Percentiles rank a stretch among this genome's conserved stretches.
phyloP scores from a whole-genome alignment of 2,329 filamentous ascomycete species.

The Hirsutella rhossiliensis region DNA sequence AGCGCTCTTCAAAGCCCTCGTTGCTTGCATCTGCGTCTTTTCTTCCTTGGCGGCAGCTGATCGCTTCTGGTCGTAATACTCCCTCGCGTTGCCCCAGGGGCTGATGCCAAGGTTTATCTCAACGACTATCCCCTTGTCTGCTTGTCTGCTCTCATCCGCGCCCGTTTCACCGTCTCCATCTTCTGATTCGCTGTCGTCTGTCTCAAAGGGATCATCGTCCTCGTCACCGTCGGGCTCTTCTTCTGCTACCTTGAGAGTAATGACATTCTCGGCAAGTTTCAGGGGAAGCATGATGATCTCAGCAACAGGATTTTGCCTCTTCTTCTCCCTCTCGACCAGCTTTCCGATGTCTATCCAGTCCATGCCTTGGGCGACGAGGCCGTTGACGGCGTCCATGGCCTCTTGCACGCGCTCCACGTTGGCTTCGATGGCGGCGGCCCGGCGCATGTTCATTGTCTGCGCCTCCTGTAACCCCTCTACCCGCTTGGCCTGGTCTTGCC shows the following conservation, averaged over 20 bases:
- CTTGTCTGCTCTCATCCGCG: constrained; percentile 23
- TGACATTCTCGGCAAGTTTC: constrained; percentile 79
- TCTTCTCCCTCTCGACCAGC: constrained; percentile 79
- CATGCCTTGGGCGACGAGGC: constrained; percentile 86
- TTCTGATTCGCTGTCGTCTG: constrained; percentile 47
- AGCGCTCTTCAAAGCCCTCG: constrained; percentile 74
- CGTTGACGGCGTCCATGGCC: constrained; percentile 84
- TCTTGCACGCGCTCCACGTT: constrained; percentile 88
- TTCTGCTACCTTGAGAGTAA: constrained; percentile 70
- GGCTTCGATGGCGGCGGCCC: constrained; percentile 80
- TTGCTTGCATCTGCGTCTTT: constrained; percentile 72
- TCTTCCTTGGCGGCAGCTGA: constrained; percentile 76
- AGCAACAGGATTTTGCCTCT: constrained; percentile 70
- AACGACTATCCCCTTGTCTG: constrained; percentile 51
- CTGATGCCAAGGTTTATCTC: constrained; percentile 77
- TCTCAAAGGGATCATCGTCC: constrained; percentile 47
- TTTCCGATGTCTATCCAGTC: constrained; percentile 90
- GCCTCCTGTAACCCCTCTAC: constrained; percentile 73
- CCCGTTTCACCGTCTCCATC: constrained; percentile 21
- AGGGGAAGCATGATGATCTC: constrained; percentile 76
- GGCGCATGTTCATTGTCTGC: constrained; percentile 73
- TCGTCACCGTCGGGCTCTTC: constrained; percentile 52
- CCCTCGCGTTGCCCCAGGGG: constrained; percentile 79
- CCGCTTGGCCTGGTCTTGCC: constrained; percentile 71
- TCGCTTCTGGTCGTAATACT: constrained; percentile 86